Base-by-base conservation (phyloP, 805 yeast genomes). In the Saccharomycopsis sp. region DNA sequence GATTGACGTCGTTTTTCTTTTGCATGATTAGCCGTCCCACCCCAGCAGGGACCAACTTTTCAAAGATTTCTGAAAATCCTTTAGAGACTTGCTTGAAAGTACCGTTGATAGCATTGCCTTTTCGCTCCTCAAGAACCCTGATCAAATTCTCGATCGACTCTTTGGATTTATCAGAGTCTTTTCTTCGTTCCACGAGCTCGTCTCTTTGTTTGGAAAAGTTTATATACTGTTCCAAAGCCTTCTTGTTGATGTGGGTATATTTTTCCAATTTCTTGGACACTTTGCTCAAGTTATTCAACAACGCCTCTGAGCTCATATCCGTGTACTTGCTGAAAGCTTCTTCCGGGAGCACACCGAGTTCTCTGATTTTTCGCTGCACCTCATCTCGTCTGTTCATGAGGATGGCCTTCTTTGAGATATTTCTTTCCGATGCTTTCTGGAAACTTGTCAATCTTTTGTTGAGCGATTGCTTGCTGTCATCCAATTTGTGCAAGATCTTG, bases 321-420 rank as follows among this genome's bases (percentile, higher is more conserved):
- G 75, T 77, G 64, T 76, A 81, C 37, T 70, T 66, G 0, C 71
- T 67, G 63, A 89, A 83, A 0, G 94, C 91, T 56, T 88, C 91
- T 65, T 91, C 97, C 0, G 97, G 92, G 16, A 92, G 74, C 2
- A 87, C 88, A n/a, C 97, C 97, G 47, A 91, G 72, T 48, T 88
- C 96, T 61, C 91, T 77, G 34, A 91, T 84, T 65, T 82, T 87
- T 59, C 78, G 80, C 62, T 83, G 85, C 23, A 89, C 70, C 62
- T 88, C 95, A 53, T 86, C 89, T 59, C 88, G 78, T 62, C 96
- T 78, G 50, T 76, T 73, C 2, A 73, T 67, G 53, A 89, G 70
- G 2, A 85, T 67, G 1, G 87, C 75, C 62, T 83, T 87, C 65
- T 80, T 85, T 20, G 87, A 78, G 62, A 87, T 71, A 4, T 76